Evolutionary conservation across 192 early-diverging fungal genomes (phyloP), one percentile per base, ranked within the genome.

Genomic region (Coemansia sp.): DNA sequence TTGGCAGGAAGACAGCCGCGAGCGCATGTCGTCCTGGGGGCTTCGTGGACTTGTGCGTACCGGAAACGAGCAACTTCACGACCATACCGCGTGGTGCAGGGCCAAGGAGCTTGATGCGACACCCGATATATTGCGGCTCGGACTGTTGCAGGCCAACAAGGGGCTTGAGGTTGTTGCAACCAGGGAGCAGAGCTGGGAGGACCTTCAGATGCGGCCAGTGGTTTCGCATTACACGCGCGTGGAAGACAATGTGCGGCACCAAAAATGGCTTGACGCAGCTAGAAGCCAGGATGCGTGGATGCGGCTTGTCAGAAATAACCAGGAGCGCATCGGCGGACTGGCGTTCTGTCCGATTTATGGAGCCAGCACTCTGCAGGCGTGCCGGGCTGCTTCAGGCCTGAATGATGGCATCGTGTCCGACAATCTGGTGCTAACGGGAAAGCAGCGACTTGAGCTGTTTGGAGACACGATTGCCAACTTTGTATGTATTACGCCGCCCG

Each of bases 381-480:
- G 67, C 38, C 19, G 51, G 5, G 12, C 69, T 4, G 70, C 58
- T 37, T 65, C 42, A 5, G 51, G 50, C 8, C 0, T 67, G 7
- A 54, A 42, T 5, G 64, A 63, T 5, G 56, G 62, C 53, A 42
- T 39, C 14, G 73, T 81, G 11, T 88, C 86, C 19, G 82, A 85
- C 56, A 87, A 85, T 7, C 79, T 87, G 61, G 86, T 88, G 50
- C 76, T 85, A 43, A 67, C 73, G 22, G 86, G 90, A 39, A 67
- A 67, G 19, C 69, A 73, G 55, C 62, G 64, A 2, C 44, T 74
- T 6, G 77, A 60, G 42, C 49, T 39, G 39, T 61, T 50, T 32
- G 39, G 41, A 2, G 45, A 11, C 46, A 53, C 61, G 40, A 49
- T 77, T 43, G 63, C 58, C 5, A 59, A 63, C 40, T 84, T 76